Evolutionary conservation across 306 rosid species (phyloP).

Genomic region (Vigna radiata): DNA sequence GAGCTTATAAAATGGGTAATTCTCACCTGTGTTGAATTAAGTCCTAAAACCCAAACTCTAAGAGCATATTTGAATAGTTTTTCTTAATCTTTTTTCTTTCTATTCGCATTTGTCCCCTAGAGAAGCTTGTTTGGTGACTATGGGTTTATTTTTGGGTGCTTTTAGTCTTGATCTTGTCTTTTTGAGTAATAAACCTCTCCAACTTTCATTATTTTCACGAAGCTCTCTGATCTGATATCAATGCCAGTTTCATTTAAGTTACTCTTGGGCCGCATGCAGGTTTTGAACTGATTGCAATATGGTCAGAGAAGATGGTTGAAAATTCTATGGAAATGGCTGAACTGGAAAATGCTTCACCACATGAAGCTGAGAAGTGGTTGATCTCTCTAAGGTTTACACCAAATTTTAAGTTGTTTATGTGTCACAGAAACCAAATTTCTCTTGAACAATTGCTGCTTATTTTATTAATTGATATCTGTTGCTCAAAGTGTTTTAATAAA

Average conservation of each 20-base stretch:
- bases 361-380: slow-evolving; percentile 92
- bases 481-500: slow-evolving; percentile 16
- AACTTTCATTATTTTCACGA: slow-evolving; percentile 36
- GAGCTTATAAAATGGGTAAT: neutral
- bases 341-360: slow-evolving; percentile 90
- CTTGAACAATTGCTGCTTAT: slow-evolving; percentile 37
- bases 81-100: slow-evolving; percentile 23
- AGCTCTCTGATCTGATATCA: slow-evolving; percentile 37
- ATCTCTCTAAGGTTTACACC: slow-evolving; percentile 67
- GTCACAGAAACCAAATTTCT: slow-evolving; percentile 13
- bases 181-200: slow-evolving; percentile 43
- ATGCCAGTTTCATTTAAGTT: slow-evolving; percentile 46
- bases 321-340: slow-evolving; percentile 97
- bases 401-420: slow-evolving; percentile 51
- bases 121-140: slow-evolving; percentile 16
- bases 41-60: neutral
- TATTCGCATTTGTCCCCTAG: neutral
- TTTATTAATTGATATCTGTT: slow-evolving; percentile 35
- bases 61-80: neutral
- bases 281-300: slow-evolving; percentile 77
- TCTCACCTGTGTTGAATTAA: neutral
- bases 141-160: neutral
- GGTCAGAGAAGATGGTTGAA: slow-evolving; percentile 87
- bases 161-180: slow-evolving; percentile 18
- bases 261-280: slow-evolving; percentile 66